Conservation (phyloP, 1,284 basidiomycete genomes). For the Apiotrichum montevideense region DNA sequence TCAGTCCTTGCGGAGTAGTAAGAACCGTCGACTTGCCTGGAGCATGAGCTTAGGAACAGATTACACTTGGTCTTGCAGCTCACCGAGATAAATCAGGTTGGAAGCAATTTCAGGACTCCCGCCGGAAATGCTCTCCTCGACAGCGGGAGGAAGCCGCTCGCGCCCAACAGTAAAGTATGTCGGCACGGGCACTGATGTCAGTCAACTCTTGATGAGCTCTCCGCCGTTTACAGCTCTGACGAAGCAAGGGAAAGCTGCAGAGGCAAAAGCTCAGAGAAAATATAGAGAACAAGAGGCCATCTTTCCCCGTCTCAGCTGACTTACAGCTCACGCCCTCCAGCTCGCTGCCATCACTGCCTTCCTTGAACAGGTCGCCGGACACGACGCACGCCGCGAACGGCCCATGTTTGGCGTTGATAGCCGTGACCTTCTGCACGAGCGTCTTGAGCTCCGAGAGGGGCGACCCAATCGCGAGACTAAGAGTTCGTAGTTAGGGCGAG, state of each 20-base stretch:
- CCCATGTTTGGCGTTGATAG: constrained; percentile 88
- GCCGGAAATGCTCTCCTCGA: constrained; percentile 68
- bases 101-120: constrained; percentile 65
- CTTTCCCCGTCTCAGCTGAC: constrained; percentile 2
- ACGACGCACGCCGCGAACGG: constrained; percentile 86
- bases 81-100: constrained; percentile 79
- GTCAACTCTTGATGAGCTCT: not conserved
- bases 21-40: constrained; percentile 75
- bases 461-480: constrained; percentile 78
- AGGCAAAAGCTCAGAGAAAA: not conserved
- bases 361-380: constrained; percentile 84
- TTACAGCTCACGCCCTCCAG: constrained; percentile 43
- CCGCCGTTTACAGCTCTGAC: not conserved
- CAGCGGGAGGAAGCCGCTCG: constrained; percentile 61
- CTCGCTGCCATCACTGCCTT: constrained; percentile 50
- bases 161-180: constrained; percentile 89
- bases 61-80: not conserved
- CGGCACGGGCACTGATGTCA: constrained; percentile 64
- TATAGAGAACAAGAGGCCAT: not conserved
- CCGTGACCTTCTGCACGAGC: constrained; percentile 71
- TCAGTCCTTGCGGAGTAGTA: constrained; percentile 73
- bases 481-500: too few relatives aligned
- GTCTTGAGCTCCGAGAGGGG: constrained; percentile 67
- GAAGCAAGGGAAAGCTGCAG: not conserved
- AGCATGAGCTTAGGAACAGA: not conserved